Base-by-base conservation (phyloP, 208 protist species). In the Leptomonas pyrrhocoris region DNA sequence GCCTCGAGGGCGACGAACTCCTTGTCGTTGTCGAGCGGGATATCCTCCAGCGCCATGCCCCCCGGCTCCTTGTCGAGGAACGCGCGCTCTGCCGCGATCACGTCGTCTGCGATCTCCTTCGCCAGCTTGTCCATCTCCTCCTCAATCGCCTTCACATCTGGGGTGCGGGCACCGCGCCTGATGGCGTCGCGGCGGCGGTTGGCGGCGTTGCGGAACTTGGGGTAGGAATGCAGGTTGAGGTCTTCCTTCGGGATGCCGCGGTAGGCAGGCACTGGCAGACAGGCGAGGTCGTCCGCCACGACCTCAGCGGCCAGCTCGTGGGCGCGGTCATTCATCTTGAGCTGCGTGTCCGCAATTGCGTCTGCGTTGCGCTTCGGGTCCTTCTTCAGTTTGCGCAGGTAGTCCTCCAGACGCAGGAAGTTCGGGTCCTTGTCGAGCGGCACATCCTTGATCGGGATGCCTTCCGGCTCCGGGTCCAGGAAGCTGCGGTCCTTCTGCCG, bases 51-150 rank as follows among this genome's bases (percentile, higher is more conserved):
- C 19, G 68, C 57, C 84, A 96, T 87, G 40, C 91, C 91, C 68
- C 92, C 88, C 27, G 87, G 84, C 74, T 92, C 77, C 46, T 43
- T 63, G 50, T 93, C 80, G n/a, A 96, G 84, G 68, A 96, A 93
- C 46, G 88, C 84, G 23, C 86, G 86, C 68, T 89, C 82, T 55
- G 66, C 72, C 16, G 65, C 56, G 56, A 96, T 81, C 9, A 88
- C 65, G 68, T 92, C 83, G 60, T 96, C 79, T 7, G 85, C 86
- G 43, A 94, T 85, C 59, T 81, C 77, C 51, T 64, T 62, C 45
- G 86, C 88, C 23, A 85, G 54, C 34, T 45, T 65, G 62, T 93
- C 79, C 84, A 96, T 93, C 71, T 83, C 80, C 31, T 84, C 81
- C 59, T 76, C 78, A 23, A 79, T 56, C 34, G 65, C 62, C 77